phyloP scores from a whole-genome alignment of 202 grass and related monocot genomes.

The Saccharum hybrid region DNA sequence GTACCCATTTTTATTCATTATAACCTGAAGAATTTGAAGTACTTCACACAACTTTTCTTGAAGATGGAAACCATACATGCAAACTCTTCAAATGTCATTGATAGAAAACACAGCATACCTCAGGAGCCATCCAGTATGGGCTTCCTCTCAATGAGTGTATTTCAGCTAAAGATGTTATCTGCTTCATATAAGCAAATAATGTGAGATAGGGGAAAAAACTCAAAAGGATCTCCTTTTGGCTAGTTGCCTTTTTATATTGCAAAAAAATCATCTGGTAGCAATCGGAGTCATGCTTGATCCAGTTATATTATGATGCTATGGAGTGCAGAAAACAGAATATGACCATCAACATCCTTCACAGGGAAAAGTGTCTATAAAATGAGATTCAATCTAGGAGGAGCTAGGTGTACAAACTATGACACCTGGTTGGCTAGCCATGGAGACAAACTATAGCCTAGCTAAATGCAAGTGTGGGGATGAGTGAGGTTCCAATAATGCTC shows the following conservation, averaged over 20 bases:
- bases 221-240: not conserved
- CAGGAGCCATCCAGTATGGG: conserved; percentile 99
- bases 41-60: conserved; percentile 19
- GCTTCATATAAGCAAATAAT: conserved; percentile 56
- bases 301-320: not conserved
- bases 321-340: conserved; percentile 21
- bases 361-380: conserved; percentile 10
- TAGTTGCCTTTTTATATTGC: conserved; percentile 3
- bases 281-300: conserved; percentile 24
- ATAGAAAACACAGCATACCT: conserved; percentile 52
- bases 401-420: not conserved
- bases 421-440: not conserved
- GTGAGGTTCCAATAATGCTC: conserved; percentile 6
- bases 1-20: conserved; percentile 87
- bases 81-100: not conserved
- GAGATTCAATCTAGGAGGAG: not conserved
- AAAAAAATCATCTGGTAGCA: not conserved
- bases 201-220: not conserved
- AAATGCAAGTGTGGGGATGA: not conserved
- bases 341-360: conserved; percentile 16
- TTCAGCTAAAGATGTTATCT: conserved; percentile 89
- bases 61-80: conserved; percentile 20
- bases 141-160: conserved; percentile 95
- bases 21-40: conserved; percentile 52
- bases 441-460: not conserved